These are phyloP conservation scores for Rhizopogon sp. DNA, from an alignment of 768 basidiomycete genomes.

Conservation along the genomic window DNA sequence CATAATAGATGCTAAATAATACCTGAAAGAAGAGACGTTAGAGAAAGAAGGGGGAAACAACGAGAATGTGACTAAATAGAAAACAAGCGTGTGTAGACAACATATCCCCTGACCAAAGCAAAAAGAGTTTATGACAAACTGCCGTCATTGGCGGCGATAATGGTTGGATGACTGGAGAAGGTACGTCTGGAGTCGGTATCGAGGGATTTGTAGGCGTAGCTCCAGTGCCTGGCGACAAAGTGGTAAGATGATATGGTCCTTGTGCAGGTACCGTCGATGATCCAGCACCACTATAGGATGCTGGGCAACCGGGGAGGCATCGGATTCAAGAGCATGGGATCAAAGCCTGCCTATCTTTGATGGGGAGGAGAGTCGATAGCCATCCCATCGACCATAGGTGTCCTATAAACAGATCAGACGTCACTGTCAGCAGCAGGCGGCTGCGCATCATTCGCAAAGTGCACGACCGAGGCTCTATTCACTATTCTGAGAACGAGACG, in stretches of 20 bases:
- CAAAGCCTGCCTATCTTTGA: slow-evolving; percentile 40
- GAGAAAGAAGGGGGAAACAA: too few species aligned
- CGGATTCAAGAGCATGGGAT: slow-evolving; percentile 51
- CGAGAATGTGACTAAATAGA: too few species aligned
- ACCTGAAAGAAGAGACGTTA: too few species aligned
- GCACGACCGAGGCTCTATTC: slow-evolving; percentile 35
- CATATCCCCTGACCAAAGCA: too few species aligned
- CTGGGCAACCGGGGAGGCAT: slow-evolving; percentile 24
- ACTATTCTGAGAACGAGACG: slow-evolving; percentile 13
- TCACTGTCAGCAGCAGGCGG: neutral
- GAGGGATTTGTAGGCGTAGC: neutral
- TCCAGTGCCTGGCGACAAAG: neutral
- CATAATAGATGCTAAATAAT: too few species aligned
- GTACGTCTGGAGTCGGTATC: neutral
- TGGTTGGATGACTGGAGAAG: neutral
- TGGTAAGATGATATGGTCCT: neutral
- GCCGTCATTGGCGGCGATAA: neutral
- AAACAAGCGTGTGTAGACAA: too few species aligned
- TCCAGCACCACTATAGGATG: slow-evolving; percentile 19
- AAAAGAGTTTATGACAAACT: too few species aligned
- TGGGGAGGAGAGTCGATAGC: slow-evolving; percentile 28
- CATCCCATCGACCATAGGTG: slow-evolving; percentile 22
- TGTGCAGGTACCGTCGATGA: neutral
- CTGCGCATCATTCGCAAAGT: slow-evolving; percentile 39
- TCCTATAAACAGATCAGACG: neutral